Conservation (phyloP, 371 early-diverging fungal genomes). For the Apophysomyces trapeziformis region DNA sequence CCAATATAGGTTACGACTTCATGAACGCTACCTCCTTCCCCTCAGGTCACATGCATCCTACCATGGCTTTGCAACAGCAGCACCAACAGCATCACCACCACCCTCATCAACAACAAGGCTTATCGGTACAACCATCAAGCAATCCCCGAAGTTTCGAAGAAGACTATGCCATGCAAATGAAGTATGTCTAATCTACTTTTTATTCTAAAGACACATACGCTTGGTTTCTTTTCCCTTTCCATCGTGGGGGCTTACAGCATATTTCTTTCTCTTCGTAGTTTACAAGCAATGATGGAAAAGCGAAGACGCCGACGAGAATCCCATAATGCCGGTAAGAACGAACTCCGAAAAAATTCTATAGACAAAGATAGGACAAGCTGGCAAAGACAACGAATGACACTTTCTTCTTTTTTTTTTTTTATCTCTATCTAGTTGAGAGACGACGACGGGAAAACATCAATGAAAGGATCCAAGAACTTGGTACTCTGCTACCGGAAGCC, state of each 20-base stretch:
- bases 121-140: conserved; percentile 5
- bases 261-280: conserved; percentile 23
- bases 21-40: conserved; percentile 7
- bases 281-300: conserved; percentile 73
- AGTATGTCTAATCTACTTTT: conserved; percentile 26
- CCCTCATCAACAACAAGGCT: not conserved
- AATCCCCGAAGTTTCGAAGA: conserved; percentile 42
- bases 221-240: not conserved
- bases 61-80: conserved; percentile 4
- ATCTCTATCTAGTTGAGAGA: conserved; percentile 73
- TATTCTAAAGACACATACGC: not conserved
- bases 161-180: conserved; percentile 44
- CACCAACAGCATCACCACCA: not conserved
- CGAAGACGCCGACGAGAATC: conserved; percentile 90
- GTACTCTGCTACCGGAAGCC: conserved; percentile 77
- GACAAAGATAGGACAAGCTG: not conserved
- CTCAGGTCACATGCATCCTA: not conserved
- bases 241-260: not conserved
- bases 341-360: not conserved
- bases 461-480: conserved; percentile 93
- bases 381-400: not conserved
- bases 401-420: not conserved
- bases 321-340: conserved; percentile 83
- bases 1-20: conserved; percentile 37
- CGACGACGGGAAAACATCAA: conserved; percentile 96